Evolutionary conservation across 164 flowering plant species (phyloP), one percentile per base, ranked within the genome.

Genomic region (Chimonanthus salicifolius): DNA sequence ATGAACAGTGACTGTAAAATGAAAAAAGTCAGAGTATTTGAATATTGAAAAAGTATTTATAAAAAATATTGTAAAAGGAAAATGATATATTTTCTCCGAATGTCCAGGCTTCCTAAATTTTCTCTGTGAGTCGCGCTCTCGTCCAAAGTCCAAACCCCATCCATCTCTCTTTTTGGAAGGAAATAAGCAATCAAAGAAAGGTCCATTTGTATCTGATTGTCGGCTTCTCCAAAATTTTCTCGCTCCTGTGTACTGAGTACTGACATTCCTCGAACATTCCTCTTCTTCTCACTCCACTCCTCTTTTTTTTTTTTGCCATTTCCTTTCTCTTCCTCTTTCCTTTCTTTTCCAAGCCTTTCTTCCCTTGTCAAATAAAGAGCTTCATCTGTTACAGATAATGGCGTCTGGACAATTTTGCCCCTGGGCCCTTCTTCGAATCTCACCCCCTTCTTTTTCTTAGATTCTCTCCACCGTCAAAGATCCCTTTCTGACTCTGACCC

Each of bases 211-310:
- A 6, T 70, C 62, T 43, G 33, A 44, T 33, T 13, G 21, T 45
- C 33, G 48, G n/a, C 20, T 50, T 58, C 49, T 33, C 62, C 49
- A 18, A 7, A 11, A 3, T 13, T 70, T 48, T 20, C 47, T 7
- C 63, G 21, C 18, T 71, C 64, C 73, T 33, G 33, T 33, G 33
- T 33, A 33, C 33, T 33, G 33, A 33, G 33, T 33, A 33, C 33
- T 46, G 73, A 71, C 65, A 71, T 58, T 44, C 73, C 43, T 13
- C 13, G 13, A 21, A n/a, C 64, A 71, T 18, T 44, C 73, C 21
- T 51, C 49, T 8, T 45, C 64, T 44, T 51, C 58, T 50, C 44
- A 6, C 13, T 3, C 46, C 33, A 18, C 68, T 3, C 9, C 68
- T 65, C 45, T 50, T 33, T 33, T 33, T 33, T 33, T 33, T 33